phyloP scores from a whole-genome alignment of 495 filamentous ascomycete species.

The Zalerion maritima region DNA sequence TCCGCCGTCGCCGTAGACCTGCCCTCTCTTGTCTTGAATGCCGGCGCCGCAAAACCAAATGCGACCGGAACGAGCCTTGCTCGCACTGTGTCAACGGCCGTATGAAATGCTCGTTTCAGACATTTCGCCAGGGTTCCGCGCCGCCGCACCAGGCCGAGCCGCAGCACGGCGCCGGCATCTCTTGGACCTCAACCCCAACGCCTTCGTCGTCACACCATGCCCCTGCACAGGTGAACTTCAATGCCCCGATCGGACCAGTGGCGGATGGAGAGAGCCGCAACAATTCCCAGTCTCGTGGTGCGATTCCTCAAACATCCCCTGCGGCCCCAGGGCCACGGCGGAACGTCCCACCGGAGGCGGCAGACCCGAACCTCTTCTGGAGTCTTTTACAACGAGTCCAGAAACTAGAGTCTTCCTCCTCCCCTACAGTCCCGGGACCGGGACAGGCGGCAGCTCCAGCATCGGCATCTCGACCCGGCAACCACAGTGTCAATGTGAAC shows the following conservation, averaged over 20 bases:
- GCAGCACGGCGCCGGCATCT: neutral
- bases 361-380: conserved; percentile 6
- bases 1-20: conserved; percentile 20
- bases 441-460: too few relatives aligned
- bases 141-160: neutral
- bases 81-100: conserved; percentile 23
- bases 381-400: conserved; percentile 10
- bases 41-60: conserved; percentile 37
- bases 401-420: conserved; percentile 9
- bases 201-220: conserved; percentile 3
- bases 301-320: conserved; percentile 1
- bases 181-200: conserved; percentile 4
- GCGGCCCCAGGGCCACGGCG: conserved; percentile 1
- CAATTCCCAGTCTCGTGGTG: neutral
- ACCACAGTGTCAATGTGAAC: too few relatives aligned
- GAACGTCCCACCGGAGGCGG: neutral
- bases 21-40: conserved; percentile 31
- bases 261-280: neutral
- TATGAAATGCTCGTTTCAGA: conserved; percentile 11
- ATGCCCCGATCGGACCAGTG: neutral
- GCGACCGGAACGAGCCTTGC: conserved; percentile 29
- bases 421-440: conserved; percentile 5
- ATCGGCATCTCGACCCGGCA: too few relatives aligned
- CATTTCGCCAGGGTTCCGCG: conserved; percentile 6
- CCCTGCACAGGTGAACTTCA: conserved; percentile 1